Base-by-base conservation (phyloP, 2,329 filamentous ascomycete species). In the Paecilomyces sp. region DNA sequence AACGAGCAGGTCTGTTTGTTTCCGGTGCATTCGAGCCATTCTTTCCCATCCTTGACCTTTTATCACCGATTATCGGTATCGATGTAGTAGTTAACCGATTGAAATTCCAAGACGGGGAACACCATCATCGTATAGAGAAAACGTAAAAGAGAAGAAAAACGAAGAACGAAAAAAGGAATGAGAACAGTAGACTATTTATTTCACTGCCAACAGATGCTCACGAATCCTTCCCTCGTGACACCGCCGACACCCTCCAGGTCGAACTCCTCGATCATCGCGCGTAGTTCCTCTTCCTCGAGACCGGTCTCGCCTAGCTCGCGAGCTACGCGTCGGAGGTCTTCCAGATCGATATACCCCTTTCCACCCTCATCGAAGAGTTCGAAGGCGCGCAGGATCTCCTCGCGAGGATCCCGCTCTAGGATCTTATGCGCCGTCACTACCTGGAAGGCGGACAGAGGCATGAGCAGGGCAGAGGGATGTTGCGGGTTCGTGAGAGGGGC, bases 221-320 rank as follows among this genome's bases (percentile, higher is more conserved):
- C 78, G 76, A 88, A 88, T 61, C 85, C 85, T 61, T 88, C 85
- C 67, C 83, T 73, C 55, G 80, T 82, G 65, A 88, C 86, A 60
- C 83, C 92, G 11, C 92, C 92, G 67, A 96, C 95, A 1, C 91
- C 93, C 71, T 96, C 90, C 64, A 97, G 83, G 78, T 99, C 94
- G 79, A 97, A 95, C 76, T 97, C 93, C 70, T 97, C 92, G 78
- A 99, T 94, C 94, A 99, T 99, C 64, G 92, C 92, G 67, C 86
- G 83, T 62, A 99, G 82, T 74, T 99, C 94, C 69, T 95, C 90
- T 70, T 99, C 93, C 67, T 94, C 91, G 66, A 99, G 82, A 12
- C 90, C 91, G 6, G 77, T 80, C 75, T 97, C 93, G 7, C 94
- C 94, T 64, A 99, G 80, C 74, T 97, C 94, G 68, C 91, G 85